These are phyloP conservation scores for Botryotinia calthae DNA, from an alignment of 2,329 filamentous ascomycete genomes.

Conservation along the genomic window DNA sequence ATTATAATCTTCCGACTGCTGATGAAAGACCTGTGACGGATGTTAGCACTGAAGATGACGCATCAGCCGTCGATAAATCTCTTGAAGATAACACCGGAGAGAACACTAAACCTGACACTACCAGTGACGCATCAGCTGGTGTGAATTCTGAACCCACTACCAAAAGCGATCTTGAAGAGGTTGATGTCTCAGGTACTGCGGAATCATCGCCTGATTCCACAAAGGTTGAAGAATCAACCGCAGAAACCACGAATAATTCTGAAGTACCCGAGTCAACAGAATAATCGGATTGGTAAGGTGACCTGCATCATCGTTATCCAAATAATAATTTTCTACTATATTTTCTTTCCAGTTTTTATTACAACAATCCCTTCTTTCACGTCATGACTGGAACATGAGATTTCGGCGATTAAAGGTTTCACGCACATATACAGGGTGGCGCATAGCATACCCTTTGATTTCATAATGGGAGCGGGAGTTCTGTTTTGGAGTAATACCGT, in stretches of 20 bases:
- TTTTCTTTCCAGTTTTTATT: not conserved
- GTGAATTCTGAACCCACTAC: too few relatives aligned
- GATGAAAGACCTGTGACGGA: conserved; percentile 6
- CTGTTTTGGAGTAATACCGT: conserved; percentile 3
- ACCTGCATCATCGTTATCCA: not conserved
- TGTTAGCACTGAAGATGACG: not conserved
- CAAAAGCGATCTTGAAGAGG: not conserved
- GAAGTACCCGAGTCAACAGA: not conserved
- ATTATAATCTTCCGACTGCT: not conserved
- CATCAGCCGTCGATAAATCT: not conserved
- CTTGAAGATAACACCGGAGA: not conserved
- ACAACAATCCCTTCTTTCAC: not conserved
- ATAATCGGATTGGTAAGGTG: not conserved
- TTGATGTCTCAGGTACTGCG: not conserved
- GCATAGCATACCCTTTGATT: conserved; percentile 7
- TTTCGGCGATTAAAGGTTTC: not conserved
- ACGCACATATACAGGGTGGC: conserved; percentile 18
- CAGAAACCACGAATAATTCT: not conserved
- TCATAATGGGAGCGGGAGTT: conserved; percentile 8
- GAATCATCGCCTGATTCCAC: not conserved
- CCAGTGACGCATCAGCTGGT: not conserved
- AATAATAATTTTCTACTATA: not conserved
- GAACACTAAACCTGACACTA: not conserved
- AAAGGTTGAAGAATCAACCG: not conserved
- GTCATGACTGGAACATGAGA: not conserved